These are phyloP conservation scores for Paraphoma chrysanthemicola DNA, from an alignment of 2,329 filamentous ascomycete genomes.

Conservation along the genomic window DNA sequence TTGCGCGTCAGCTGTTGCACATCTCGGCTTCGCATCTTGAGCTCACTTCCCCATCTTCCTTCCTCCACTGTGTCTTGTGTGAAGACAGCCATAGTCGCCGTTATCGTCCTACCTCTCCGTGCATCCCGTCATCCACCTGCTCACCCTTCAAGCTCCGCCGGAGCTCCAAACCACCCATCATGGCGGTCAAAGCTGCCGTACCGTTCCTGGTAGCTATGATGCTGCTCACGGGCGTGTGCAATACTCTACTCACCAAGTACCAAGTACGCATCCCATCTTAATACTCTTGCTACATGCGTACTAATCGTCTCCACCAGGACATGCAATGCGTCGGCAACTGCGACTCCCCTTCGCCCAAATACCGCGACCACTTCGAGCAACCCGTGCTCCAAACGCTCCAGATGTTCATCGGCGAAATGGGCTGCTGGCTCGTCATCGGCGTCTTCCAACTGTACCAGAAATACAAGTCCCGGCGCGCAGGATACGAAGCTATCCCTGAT, in stretches of 20 bases:
- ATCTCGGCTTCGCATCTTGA: neutral
- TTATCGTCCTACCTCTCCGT: constrained; percentile 5
- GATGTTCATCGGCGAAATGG: constrained; percentile 97
- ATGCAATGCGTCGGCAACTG: constrained; percentile 97
- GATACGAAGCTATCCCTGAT: constrained; percentile 71
- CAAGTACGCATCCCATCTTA: constrained; percentile 65
- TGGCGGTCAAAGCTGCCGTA: constrained; percentile 75
- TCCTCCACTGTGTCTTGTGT: neutral
- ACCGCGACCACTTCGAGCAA: constrained; percentile 83
- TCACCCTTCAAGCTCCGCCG: neutral
- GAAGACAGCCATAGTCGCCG: neutral
- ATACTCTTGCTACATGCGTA: neutral
- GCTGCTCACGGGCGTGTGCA: constrained; percentile 94
- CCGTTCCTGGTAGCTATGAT: constrained; percentile 94
- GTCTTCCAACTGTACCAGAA: constrained; percentile 70
- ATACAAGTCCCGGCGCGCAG: constrained; percentile 57
- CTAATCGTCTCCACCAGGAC: constrained; percentile 64
- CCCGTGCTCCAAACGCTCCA: constrained; percentile 94
- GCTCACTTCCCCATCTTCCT: constrained; percentile 12
- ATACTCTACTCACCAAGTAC: constrained; percentile 95
- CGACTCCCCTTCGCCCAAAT: constrained; percentile 69
- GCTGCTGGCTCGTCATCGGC: constrained; percentile 91
- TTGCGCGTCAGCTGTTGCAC: neutral
- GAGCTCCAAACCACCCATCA: constrained; percentile 48
- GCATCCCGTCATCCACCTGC: too few species aligned